Evolutionary conservation across 2,329 filamentous ascomycete species (phyloP), one percentile per base, ranked within the genome.

Genomic region (Dendryphion nanum): DNA sequence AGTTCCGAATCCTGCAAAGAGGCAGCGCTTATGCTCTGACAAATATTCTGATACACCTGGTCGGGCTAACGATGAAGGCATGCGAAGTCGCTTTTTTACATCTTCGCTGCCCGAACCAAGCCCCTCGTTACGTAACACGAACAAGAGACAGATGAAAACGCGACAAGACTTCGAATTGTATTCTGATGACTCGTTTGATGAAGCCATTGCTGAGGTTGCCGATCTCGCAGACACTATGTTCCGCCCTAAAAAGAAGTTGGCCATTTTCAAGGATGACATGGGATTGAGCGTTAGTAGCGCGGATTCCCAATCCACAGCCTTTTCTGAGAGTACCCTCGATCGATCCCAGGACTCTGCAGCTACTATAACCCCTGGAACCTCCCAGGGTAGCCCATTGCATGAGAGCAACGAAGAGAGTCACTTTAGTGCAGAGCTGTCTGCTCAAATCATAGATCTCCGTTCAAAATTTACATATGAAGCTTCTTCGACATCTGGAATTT

Each of bases 171-270:
- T 75, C 41, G 65, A 72, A 16, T 50, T 74, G 1, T 73, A 63
- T 55, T 74, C 72, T 3, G 72, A 75, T 44, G 72, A 74, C 37
- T 73, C 71, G 4, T 53, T 70, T 5, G 66, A 68, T 16, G 68
- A 72, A 16, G 71, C 66, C 6, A 61, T 71, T 47, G 63, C 61
- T 10, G 51, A 59, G 33, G 45, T 62, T 2, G 59, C 56, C 28
- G 64, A 66, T 37, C 41, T 60, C 3, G 59, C 63, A 21, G 48
- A 63, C 40, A 42, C 45, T 26, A 51, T 50, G 3, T 56, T 51
- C 3, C 53, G 57, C 31, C 45, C 55, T 45, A 63, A 62, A 45
- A 62, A 62, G 45, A 26, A 26, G 23, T 36, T 64, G 31, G 45
- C 48, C 8, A 45, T 66, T 5, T 64, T 66, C 40, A 54, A 51